Percentiles rank a stretch among this genome's conserved stretches.
Evolutionary conservation across 306 rosid species (phyloP).

Genomic region (Lupinus albus): DNA sequence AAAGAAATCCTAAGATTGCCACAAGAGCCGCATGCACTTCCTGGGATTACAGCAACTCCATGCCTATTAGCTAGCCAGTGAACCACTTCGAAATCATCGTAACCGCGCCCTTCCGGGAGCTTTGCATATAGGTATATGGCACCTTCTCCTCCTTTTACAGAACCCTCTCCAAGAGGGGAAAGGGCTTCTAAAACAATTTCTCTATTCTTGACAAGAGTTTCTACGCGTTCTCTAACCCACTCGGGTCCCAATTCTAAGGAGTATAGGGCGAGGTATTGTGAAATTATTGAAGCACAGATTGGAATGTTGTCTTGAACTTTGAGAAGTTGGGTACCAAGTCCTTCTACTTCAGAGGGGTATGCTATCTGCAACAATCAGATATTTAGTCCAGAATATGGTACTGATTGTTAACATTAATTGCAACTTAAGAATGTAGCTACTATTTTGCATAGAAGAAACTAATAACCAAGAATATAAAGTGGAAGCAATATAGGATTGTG

Average conservation of each 20-base stretch:
- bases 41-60: constrained; percentile 84
- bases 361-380: constrained; percentile 72
- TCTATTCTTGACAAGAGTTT: constrained; percentile 66
- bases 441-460: constrained; percentile 5
- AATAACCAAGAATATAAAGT: constrained; percentile 23
- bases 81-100: constrained; percentile 68
- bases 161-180: constrained; percentile 71
- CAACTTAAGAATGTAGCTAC: constrained; percentile 3
- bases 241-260: constrained; percentile 76
- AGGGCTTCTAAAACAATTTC: constrained; percentile 70
- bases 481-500: constrained; percentile 7
- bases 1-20: constrained; percentile 87
- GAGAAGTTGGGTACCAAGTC: constrained; percentile 71
- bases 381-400: neutral
- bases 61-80: constrained; percentile 81
- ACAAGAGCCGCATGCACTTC: constrained; percentile 73
- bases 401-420: neutral
- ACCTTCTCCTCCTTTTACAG: constrained; percentile 94
- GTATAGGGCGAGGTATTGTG: constrained; percentile 85
- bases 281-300: constrained; percentile 86
- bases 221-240: constrained; percentile 75
- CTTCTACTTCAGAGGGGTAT: constrained; percentile 85
- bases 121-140: constrained; percentile 95
- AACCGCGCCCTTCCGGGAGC: constrained; percentile 61
- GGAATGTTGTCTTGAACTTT: constrained; percentile 99